Conservation (phyloP, 108 stramenopile species). For the Mediolabrus comicus region DNA sequence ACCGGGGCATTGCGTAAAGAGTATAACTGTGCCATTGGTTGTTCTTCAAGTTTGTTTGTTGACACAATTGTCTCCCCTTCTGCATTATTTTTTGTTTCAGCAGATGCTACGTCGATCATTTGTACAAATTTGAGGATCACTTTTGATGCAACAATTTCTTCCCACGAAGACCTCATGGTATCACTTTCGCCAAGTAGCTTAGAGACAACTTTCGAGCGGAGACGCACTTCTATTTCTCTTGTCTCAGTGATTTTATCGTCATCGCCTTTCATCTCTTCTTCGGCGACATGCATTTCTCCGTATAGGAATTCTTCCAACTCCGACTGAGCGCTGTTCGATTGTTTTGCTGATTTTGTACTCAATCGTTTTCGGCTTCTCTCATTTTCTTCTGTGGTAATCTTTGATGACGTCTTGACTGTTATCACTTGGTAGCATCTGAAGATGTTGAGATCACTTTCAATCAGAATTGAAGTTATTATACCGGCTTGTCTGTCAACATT, state of each 20-base stretch:
- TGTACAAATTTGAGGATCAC: constrained; percentile 6
- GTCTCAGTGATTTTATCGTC: constrained; percentile 8
- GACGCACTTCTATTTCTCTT: constrained; percentile 29
- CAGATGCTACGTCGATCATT: not conserved
- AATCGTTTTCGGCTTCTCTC: constrained; percentile 26
- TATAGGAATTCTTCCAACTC: constrained; percentile 38
- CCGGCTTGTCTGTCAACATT: not conserved
- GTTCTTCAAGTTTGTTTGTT: not conserved
- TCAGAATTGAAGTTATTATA: constrained; percentile 22
- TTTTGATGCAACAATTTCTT: constrained; percentile 1
- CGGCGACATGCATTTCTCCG: constrained; percentile 24
- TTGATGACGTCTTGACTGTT: constrained; percentile 26
- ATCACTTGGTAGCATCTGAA: constrained; percentile 39
- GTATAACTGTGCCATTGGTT: constrained; percentile 34
- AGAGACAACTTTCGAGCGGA: constrained; percentile 21
- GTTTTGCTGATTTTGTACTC: constrained; percentile 3
- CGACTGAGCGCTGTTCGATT: constrained; percentile 6
- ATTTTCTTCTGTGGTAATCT: constrained; percentile 1
- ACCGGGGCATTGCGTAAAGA: constrained; percentile 21
- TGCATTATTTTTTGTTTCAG: not conserved
- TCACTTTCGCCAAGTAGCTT: not conserved
- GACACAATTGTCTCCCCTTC: not conserved
- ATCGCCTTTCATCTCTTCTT: constrained; percentile 20
- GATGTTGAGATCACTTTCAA: constrained; percentile 22
- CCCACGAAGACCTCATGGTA: not conserved